Evolutionary conservation across 2,329 filamentous ascomycete species (phyloP), one percentile per base, ranked within the genome.

Genomic region (Hymenoscyphus infarciens): DNA sequence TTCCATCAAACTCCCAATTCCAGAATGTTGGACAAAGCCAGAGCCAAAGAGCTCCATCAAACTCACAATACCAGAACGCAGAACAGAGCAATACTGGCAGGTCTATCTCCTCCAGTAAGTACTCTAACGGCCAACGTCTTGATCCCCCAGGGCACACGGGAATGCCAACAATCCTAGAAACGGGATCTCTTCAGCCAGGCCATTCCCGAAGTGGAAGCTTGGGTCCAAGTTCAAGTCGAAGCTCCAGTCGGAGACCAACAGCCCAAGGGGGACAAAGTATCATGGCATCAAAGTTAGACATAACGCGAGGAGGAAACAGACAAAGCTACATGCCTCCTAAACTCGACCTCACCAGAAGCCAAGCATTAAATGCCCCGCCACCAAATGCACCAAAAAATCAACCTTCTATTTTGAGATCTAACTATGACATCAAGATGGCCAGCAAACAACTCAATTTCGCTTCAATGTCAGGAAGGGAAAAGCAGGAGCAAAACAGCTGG

Each of bases 401-500:
- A 10, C 53, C 35, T 7, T 35, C 15, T 8, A 15, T 31, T 13
- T 27, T 52, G 54, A 35, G 4, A 13, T 33, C 31, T 7, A 25
- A 38, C 13, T 8, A 25, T 27, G 49, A 54, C 42, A 55, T 45
- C 13, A 39, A 15, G 7, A 64, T 62, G 57, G 60, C 60, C 31
- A 57, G 53, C 15, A 42, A 55, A 31, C 59, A 63, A 19, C 3
- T 31, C 1, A 13, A 27, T 15, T 31, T 55, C 16, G 45, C 22
- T 16, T 19, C 31, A 2, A 49, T 63, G 56, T n/a, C 39, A 5
- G 35, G 29, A 25, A 16, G 5, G 0, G 63, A 64, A 10, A 56
- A n/a, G 10, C 19, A 35, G 11, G 25, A 59, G 15, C 63, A 64
- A 59, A 31, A 54, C 15, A 6, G 19, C 10, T 64, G 63, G 63